A percentile compares a stretch with the other conserved stretches of the same genome.
These are phyloP conservation scores for Cornus florida DNA, from an alignment of 148 eudicot species.

Conservation along the genomic window DNA sequence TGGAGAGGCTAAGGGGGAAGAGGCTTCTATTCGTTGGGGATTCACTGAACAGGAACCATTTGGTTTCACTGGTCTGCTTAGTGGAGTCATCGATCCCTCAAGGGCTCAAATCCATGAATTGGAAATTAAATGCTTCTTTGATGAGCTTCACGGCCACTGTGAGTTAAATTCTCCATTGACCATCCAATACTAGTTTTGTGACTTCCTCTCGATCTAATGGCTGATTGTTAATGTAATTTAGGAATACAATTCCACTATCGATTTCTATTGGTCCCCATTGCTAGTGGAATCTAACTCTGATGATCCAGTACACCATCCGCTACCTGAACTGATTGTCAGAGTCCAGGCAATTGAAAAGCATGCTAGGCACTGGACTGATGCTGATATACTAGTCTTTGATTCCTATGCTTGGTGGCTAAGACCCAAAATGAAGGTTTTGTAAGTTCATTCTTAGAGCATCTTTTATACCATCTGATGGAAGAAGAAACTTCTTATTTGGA, in stretches of 20 bases:
- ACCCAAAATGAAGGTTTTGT: constrained; percentile 58
- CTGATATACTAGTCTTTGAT: constrained; percentile 76
- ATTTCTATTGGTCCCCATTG: constrained; percentile 88
- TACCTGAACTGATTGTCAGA: constrained; percentile 65
- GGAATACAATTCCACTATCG: constrained; percentile 86
- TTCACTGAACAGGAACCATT: constrained; percentile 78
- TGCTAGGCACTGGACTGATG: constrained; percentile 78
- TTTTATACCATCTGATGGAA: too few species aligned
- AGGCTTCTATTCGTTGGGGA: constrained; percentile 82
- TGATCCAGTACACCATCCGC: constrained; percentile 60
- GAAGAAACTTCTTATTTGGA: too few species aligned
- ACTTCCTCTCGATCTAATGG: too few species aligned
- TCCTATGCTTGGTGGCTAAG: constrained; percentile 89
- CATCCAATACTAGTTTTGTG: background rate
- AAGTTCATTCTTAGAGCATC: constrained; percentile 16
- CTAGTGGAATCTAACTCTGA: constrained; percentile 88
- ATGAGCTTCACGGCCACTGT: constrained; percentile 65
- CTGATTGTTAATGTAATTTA: constrained; percentile 23
- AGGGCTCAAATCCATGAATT: constrained; percentile 47
- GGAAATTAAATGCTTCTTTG: constrained; percentile 43
- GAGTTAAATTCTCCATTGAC: constrained; percentile 15
- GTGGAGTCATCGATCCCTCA: constrained; percentile 49
- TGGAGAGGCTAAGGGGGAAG: constrained; percentile 76
- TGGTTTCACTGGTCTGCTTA: constrained; percentile 88
- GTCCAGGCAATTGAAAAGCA: constrained; percentile 77